phyloP scores from a whole-genome alignment of 2,329 filamentous ascomycete species.

The Colletotrichum lindemuthianum region DNA sequence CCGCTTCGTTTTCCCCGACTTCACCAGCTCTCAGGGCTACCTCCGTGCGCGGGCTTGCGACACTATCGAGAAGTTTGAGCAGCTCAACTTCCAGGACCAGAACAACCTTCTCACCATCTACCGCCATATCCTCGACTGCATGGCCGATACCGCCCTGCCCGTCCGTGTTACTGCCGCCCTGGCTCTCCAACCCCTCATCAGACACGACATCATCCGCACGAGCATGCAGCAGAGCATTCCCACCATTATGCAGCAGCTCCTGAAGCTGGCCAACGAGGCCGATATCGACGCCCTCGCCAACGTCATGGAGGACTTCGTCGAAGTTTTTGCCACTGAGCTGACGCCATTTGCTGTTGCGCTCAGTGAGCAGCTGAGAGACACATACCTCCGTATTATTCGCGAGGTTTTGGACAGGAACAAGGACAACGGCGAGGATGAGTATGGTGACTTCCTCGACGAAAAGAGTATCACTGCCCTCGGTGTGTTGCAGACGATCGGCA shows the following conservation, averaged over 20 bases:
- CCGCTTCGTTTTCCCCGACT: constrained; percentile 97
- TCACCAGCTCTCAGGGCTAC: constrained; percentile 91
- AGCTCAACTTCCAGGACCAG: constrained; percentile 94
- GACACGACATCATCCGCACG: constrained; percentile 91
- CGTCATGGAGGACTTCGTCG: constrained; percentile 99
- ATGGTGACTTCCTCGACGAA: constrained; percentile 93
- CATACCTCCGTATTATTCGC: constrained; percentile 91
- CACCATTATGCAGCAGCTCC: constrained; percentile 98
- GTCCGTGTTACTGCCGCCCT: constrained; percentile 94
- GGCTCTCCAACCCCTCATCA: constrained; percentile 92
- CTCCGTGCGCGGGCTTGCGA: constrained; percentile 95
- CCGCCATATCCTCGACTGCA: constrained; percentile 94
- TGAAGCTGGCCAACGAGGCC: constrained; percentile 97
- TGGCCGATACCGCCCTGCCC: constrained; percentile 93
- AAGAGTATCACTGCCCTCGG: constrained; percentile 98
- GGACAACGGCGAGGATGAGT: constrained; percentile 79
- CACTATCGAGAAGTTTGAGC: constrained; percentile 97
- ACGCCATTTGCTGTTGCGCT: constrained; percentile 97
- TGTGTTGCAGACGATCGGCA: constrained; percentile 96
- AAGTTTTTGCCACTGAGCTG: constrained; percentile 96
- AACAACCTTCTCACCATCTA: constrained; percentile 97
- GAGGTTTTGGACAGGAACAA: constrained; percentile 88
- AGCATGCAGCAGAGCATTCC: constrained; percentile 99
- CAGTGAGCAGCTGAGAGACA: constrained; percentile 94
- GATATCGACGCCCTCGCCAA: constrained; percentile 97